Base-by-base conservation (phyloP, 2,329 filamentous ascomycete species). In the Botryotinia calthae region DNA sequence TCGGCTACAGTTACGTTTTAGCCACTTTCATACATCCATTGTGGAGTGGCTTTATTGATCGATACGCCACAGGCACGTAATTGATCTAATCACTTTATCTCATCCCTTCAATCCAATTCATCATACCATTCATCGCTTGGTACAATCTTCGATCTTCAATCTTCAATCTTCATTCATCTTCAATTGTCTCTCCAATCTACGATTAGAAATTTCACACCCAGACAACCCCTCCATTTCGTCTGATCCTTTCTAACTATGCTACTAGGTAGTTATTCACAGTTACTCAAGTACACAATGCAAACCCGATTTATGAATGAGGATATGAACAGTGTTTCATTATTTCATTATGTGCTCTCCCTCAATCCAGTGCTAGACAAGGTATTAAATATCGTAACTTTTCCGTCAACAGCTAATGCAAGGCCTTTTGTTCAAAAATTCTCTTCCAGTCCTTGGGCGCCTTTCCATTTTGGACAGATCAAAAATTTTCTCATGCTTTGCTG, bases 401-500 rank as follows among this genome's bases (percentile, higher is more conserved):
- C 31, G n/a, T 25, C 16, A n/a, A 40, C 25, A 9, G 4, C 63
- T 51, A 66, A 48, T 66, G 44, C 54, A 46, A 61, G 58, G 31
- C 16, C 18, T 46, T 16, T 34, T 20, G 18, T 40, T 28, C 42
- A 70, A 70, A 59, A 46, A 44, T 62, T 62, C 67, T 61, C 54
- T 48, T 65, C 54, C 31, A n/a, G 25, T 71, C 10, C 69, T 63
- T 12, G 44, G 31, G 18, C 28, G 20, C n/a, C 34, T 71, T 64
- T 71, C 42, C 46, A 48, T 42, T 64, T 51, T 20, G 42, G 54
- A 34, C 14, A 37, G 9, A 40, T 34, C 58, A n/a, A 58, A 66
- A 31, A 5, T 25, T 54, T 18, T 16, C 37, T 67, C 62, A 48
- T 67, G 70, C 70, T 72, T 72, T 67, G 70, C 40, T 72, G 62